Evolutionary conservation across 345 rosid genomes (phyloP), one percentile per base, ranked within the genome.

Genomic region (Toxicodendron radicans): DNA sequence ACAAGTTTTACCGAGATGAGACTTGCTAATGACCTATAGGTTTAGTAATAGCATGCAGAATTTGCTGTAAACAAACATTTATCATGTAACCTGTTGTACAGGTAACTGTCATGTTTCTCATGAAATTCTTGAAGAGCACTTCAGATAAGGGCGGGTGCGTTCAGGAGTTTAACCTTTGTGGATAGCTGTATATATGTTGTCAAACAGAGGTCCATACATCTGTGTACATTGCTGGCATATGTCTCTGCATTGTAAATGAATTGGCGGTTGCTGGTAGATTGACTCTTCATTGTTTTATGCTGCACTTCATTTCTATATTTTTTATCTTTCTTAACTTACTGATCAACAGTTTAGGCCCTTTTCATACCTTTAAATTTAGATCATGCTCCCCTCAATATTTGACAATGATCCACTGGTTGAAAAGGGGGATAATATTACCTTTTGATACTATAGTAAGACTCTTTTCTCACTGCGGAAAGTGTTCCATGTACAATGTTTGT

Each of bases 211-310:
- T 69, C 60, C 32, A 45, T 60, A n/a, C 23, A 76, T 70, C 46
- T 23, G 48, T 74, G 81, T 78, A 74, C 79, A 80, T 76, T 66
- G 79, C 77, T 73, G 79, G 70, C 78, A 75, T 13, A 21, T 68
- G 71, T 64, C 79, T 81, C 79, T 81, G 76, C 80, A 30, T 10
- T 70, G 78, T 66, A 75, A 85, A 84, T 78, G 82, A 73, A 72
- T 32, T 61, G 67, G 3, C 46, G 58, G 61, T 20, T 63, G 43
- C 20, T 56, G 64, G 49, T 30, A 14, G 46, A 43, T 27, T 35
- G 67, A 41, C 51, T 52, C 14, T 68, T 13, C 10, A 52, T 32
- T 66, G 33, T 20, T 71, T 16, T 14, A 23, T 16, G 30, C 24
- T n/a, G 35, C 14, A 14, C 62, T 43, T 30, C n/a, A 7, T 52